Conservation (phyloP, 164 flowering plant genomes). For the Vitis vinifera region ASM3070453v1 NC_081813.1:2018001-2018500, state of each 20-base stretch:
- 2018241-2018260: slow-evolving; percentile 99
- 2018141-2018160: background rate
- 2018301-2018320: background rate
- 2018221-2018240: slow-evolving; percentile 98
- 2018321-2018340: slow-evolving; percentile 6
- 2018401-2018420: slow-evolving; percentile 95
- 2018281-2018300: slow-evolving; percentile 74
- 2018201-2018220: background rate
- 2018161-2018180: background rate
- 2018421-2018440: slow-evolving; percentile 82
- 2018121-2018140: background rate
- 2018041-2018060: slow-evolving; percentile 99
- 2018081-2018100: slow-evolving; percentile 95
- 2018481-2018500: background rate
- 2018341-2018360: slow-evolving; percentile 9
- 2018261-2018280: slow-evolving; percentile 96
- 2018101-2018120: slow-evolving; percentile 56
- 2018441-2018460: slow-evolving; percentile 1
- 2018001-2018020: background rate
- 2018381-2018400: slow-evolving; percentile 96
- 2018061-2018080: slow-evolving; percentile 98
- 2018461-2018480: background rate
- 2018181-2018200: background rate
- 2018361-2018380: slow-evolving; percentile 93
- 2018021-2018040: slow-evolving; percentile 82